Evolutionary conservation across 2,329 filamentous ascomycete species (phyloP), one percentile per base, ranked within the genome.

Genomic region (Lasiodiplodia gonubiensis): DNA sequence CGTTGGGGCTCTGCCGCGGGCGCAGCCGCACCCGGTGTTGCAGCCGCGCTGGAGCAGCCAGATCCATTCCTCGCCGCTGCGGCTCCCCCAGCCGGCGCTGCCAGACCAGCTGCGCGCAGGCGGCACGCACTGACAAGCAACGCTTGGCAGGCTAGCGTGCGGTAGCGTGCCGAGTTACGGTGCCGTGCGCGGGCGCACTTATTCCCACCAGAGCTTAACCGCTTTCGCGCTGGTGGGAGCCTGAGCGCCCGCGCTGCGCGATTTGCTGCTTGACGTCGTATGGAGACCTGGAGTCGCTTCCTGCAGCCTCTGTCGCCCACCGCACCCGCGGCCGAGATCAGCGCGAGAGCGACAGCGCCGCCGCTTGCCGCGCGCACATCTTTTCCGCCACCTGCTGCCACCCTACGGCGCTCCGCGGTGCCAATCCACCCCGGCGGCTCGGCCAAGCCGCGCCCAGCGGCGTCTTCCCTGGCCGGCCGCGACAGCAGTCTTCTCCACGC

Each of bases 241-340:
- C 61, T 64, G 61, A 64, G 42, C 61, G 48, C 61, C n/a, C 53
- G 35, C 61, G 49, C 61, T 64, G 61, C 61, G 61, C 49, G 61
- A 64, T 64, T 64, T n/a, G n/a, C n/a, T n/a, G n/a, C n/a, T n/a
- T 64, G 61, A 64, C 48, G 61, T 63, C 59, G 57, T 48, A 60
- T 64, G 61, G 61, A 33, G 61, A 39, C 59, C 57, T 61, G 57
- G 57, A 61, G 53, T 57, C 53, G 53, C 33, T 46, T 46, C 51
- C 27, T 54, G 51, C 21, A 51, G 48, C 23, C 18, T 11, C 23
- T 14, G 6, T 33, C 53, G 53, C 33, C 59, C 59, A 63, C 30
- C 59, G 49, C 23, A n/a, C 42, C 46, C 12, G 59, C n/a, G 46
- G 59, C 59, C 59, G 59, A 63, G 59, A 63, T 63, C 59, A 63